A percentile compares a stretch with the other conserved stretches of the same genome.
These are phyloP conservation scores for Plasmodium vivax DNA, from an alignment of 169 alveolate species.

Conservation along the genomic window DNA sequence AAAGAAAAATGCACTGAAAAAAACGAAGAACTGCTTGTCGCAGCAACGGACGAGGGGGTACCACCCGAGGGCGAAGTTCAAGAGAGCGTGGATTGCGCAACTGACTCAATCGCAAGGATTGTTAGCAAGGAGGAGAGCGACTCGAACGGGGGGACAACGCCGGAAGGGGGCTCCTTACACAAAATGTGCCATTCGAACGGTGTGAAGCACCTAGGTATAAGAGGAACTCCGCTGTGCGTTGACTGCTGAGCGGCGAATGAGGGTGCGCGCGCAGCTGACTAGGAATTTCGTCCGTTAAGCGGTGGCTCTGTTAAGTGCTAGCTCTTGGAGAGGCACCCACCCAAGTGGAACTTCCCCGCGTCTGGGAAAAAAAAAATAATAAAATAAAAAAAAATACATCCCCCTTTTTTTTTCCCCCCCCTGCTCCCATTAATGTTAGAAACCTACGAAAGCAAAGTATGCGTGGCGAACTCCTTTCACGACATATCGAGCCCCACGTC, in stretches of 20 bases:
- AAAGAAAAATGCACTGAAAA: not conserved
- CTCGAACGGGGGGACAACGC: not conserved
- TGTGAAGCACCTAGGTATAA: slow-evolving; percentile 21
- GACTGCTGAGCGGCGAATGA: not conserved
- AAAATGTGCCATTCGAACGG: not conserved
- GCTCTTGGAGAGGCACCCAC: not conserved
- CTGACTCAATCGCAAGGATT: not conserved
- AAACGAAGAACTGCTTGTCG: not conserved
- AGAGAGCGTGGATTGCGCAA: not conserved
- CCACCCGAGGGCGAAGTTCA: not conserved
- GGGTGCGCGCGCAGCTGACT: not conserved
- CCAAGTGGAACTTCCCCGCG: not conserved
- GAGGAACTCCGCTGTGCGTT: not conserved
- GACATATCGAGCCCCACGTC: slow-evolving; percentile 15
- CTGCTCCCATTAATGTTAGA: not conserved
- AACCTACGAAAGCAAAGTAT: slow-evolving; percentile 43
- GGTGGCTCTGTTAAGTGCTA: too few species aligned
- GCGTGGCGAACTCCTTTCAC: slow-evolving; percentile 31
- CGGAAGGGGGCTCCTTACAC: not conserved
- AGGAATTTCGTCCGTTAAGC: not conserved
- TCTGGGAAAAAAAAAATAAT: not conserved
- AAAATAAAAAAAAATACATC: not conserved
- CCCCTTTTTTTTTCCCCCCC: not conserved
- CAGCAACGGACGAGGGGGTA: not conserved
- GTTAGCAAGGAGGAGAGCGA: not conserved